phyloP scores from a whole-genome alignment of 139 green algal genomes.

The Haematococcus lacustris region DNA sequence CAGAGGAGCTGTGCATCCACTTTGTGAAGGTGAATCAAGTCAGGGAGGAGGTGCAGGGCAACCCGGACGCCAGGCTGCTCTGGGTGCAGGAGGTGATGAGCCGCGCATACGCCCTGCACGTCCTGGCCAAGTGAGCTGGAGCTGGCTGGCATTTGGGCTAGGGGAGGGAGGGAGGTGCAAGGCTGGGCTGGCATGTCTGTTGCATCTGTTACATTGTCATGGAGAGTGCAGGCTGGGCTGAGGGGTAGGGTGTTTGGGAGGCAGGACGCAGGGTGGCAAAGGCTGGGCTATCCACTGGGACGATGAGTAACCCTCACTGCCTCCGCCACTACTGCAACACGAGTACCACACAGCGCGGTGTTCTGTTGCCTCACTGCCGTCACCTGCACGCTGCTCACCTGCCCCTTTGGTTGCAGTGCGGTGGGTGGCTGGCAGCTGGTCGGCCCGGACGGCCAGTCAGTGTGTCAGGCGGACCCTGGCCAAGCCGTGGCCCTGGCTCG shows the following conservation, averaged over 20 bases:
- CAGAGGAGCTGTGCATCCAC: slow-evolving; percentile 9
- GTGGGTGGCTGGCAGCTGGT: not conserved
- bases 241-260: not conserved
- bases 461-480: not conserved
- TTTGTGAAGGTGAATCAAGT: slow-evolving; percentile 11
- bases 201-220: not conserved
- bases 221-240: not conserved
- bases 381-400: not conserved
- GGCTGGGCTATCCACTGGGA: not conserved
- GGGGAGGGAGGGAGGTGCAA: not conserved
- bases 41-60: slow-evolving; percentile 10
- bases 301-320: no score
- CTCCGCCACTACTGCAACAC: no score
- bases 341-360: not conserved
- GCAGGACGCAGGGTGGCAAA: not conserved
- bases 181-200: not conserved
- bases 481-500: no score
- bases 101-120: slow-evolving; percentile 21
- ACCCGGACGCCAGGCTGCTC: slow-evolving; percentile 12
- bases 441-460: not conserved
- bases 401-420: not conserved
- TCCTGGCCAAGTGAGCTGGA: slow-evolving; percentile 20
- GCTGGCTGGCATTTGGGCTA: not conserved
- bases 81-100: slow-evolving; percentile 24
- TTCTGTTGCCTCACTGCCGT: not conserved